Evolutionary conservation across 441 rosid species (phyloP), one percentile per base, ranked within the genome.

Genomic region (Populus tomentosa): DNA sequence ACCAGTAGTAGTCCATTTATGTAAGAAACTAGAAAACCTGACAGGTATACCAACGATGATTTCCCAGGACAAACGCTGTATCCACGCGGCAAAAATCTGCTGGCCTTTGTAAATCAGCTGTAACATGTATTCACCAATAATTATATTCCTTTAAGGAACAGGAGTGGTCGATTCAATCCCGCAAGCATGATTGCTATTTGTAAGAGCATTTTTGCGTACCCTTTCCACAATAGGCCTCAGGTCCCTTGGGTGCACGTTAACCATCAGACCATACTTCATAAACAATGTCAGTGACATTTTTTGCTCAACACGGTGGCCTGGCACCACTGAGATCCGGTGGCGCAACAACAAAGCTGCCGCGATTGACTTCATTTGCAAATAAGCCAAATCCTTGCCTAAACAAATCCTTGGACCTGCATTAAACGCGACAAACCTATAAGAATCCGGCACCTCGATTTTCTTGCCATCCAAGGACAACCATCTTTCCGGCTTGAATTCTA

Each of bases 271-370:
- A 75, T 82, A 78, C 88, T 94, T 89, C 98, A 94, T 92, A 80
- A 94, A 94, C 85, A 94, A 73, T 10, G 97, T 94, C 82, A 94
- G 59, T 1, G 98, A 94, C 91, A 92, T 94, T 46, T 94, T 94
- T 78, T 90, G 98, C 85, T 92, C 97, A 80, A 94, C 92, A 14
- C 81, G 82, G 80, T 92, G 98, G 69, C 94, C 94, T 0, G 86
- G 64, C 40, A 80, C 94, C 67, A 90, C 78, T 33, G 83, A 66
- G 9, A 91, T 82, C 67, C 84, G 86, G 89, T 92, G 94, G 9
- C 91, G 84, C 10, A 94, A 82, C 81, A 94, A 71, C 10, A 91
- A 83, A 0, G 90, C 95, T 0, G 97, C 91, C 0, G 89, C 89
- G 7, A 94, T 86, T n/a, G 94, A 90, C 79, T 92, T 91, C 97